These are phyloP conservation scores for Talaromyces adpressus DNA, from an alignment of 495 filamentous ascomycete genomes.

Conservation along the genomic window DNA sequence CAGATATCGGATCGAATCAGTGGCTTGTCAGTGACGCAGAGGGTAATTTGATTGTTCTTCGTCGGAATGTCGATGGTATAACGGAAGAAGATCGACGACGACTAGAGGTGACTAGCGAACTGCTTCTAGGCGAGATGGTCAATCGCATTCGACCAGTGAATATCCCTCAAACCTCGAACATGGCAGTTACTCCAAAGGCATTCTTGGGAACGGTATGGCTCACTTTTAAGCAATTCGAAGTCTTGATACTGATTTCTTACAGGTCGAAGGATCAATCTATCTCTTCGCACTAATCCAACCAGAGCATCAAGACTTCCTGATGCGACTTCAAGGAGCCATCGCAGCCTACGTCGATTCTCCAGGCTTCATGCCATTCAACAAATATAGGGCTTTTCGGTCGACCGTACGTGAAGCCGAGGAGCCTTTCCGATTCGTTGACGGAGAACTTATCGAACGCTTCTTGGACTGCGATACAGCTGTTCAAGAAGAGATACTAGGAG, in stretches of 20 bases:
- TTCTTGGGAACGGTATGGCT: conserved; percentile 78
- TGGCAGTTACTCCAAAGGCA: conserved; percentile 70
- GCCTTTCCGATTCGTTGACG: conserved; percentile 86
- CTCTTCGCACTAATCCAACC: conserved; percentile 73
- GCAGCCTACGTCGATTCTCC: conserved; percentile 56
- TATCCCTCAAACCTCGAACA: conserved; percentile 50
- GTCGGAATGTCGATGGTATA: conserved; percentile 62
- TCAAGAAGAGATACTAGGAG: conserved; percentile 57
- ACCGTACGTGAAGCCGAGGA: conserved; percentile 61
- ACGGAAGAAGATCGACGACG: conserved; percentile 63
- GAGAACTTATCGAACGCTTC: conserved; percentile 83
- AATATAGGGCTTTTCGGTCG: conserved; percentile 72
- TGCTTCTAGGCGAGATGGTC: conserved; percentile 85
- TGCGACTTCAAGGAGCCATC: conserved; percentile 71
- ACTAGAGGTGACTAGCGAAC: conserved; percentile 70
- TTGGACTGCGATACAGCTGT: conserved; percentile 55
- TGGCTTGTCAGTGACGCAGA: conserved; percentile 79
- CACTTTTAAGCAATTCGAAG: background rate
- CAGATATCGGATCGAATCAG: conserved; percentile 59
- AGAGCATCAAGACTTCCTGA: conserved; percentile 66
- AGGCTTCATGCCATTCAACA: conserved; percentile 65
- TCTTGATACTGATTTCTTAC: background rate
- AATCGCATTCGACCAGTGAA: conserved; percentile 66
- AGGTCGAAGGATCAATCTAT: conserved; percentile 90
- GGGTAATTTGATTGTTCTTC: conserved; percentile 77